Conservation (phyloP, 495 filamentous ascomycete genomes). For the Extremus antarcticus region DNA sequence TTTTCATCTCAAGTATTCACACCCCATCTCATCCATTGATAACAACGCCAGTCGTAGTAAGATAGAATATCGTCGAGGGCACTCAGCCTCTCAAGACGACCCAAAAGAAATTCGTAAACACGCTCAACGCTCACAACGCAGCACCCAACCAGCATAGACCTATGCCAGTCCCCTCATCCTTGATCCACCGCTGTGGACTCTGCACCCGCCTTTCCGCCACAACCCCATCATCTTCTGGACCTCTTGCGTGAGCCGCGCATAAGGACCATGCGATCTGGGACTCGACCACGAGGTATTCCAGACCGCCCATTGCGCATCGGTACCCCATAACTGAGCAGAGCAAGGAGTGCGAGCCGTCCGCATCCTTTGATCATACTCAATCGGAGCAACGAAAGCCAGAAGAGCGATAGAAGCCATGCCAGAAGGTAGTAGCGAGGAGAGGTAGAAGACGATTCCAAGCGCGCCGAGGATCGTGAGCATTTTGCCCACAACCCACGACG, state of each 20-base stretch:
- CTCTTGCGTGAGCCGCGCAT: too few relatives aligned
- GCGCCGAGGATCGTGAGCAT: neutral
- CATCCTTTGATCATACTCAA: neutral
- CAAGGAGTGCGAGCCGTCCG: neutral
- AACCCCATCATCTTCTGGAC: neutral
- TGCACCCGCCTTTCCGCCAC: too few relatives aligned
- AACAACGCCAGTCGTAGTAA: too few relatives aligned
- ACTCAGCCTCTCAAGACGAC: neutral
- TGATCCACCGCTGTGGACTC: neutral
- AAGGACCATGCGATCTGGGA: neutral
- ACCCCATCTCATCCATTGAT: too few relatives aligned
- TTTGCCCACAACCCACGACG: neutral
- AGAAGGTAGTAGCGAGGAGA: neutral
- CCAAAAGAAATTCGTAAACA: neutral
- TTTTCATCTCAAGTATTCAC: too few relatives aligned
- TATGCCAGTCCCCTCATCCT: neutral
- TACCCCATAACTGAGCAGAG: neutral
- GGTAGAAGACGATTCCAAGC: neutral
- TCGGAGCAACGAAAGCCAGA: neutral
- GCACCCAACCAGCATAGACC: too few relatives aligned
- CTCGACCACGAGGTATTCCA: neutral
- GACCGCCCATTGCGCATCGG: too few relatives aligned
- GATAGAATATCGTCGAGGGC: neutral
- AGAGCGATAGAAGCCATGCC: neutral
- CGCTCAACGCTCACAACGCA: too few relatives aligned